Conservation (phyloP, 192 early-diverging fungal species). For the Funneliformis geosporum region DNA sequence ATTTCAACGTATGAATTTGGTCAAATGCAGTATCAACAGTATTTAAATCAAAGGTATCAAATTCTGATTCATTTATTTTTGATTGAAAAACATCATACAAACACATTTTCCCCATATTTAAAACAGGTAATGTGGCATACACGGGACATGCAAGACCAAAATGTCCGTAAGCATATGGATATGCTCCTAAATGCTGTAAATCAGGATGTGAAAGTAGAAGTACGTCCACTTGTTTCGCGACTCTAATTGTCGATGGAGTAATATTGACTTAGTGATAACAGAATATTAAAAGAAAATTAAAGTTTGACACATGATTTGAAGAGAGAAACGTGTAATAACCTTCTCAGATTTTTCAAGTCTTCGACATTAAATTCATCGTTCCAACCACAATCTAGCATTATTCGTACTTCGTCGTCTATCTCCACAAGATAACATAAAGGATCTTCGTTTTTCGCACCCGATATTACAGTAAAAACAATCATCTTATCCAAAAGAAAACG, state of each 20-base stretch:
- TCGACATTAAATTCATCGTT: slow-evolving; percentile 75
- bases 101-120: slow-evolving; percentile 86
- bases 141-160: slow-evolving; percentile 84
- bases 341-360: slow-evolving; percentile 64
- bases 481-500: too few species aligned
- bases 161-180: slow-evolving; percentile 73
- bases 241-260: slow-evolving; percentile 45
- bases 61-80: slow-evolving; percentile 67
- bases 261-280: not conserved
- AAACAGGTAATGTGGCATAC: slow-evolving; percentile 89
- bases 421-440: slow-evolving; percentile 90
- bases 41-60: slow-evolving; percentile 70
- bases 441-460: slow-evolving; percentile 83
- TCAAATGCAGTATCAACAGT: slow-evolving; percentile 89
- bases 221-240: slow-evolving; percentile 87
- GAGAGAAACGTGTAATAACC: slow-evolving; percentile 43
- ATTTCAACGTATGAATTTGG: slow-evolving; percentile 75
- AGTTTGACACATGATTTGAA: not conserved
- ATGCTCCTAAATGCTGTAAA: slow-evolving; percentile 84
- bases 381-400: slow-evolving; percentile 96
- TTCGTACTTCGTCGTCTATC: slow-evolving; percentile 87
- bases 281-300: not conserved
- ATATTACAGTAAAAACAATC: slow-evolving; percentile 75
- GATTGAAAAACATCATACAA: slow-evolving; percentile 81
- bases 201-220: slow-evolving; percentile 90